phyloP scores from a whole-genome alignment of 345 rosid species.

The Turnera subulata region DNA sequence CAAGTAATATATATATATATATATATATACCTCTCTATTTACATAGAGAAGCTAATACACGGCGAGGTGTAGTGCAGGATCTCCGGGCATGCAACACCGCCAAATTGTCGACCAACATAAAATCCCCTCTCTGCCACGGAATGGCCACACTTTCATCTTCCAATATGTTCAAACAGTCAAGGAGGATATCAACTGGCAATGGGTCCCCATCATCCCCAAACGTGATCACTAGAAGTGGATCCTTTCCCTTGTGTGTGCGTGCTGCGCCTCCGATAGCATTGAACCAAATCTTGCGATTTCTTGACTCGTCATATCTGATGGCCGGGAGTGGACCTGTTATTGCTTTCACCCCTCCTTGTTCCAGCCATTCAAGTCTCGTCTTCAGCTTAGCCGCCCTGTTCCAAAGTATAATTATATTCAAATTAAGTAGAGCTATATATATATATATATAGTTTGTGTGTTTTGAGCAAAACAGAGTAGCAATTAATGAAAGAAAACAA shows the following conservation, averaged over 20 bases:
- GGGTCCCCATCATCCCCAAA: conserved; percentile 68
- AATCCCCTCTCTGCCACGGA: conserved; percentile 90
- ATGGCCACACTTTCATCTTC: conserved; percentile 76
- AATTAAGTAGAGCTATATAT: background rate
- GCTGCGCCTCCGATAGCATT: conserved; percentile 70
- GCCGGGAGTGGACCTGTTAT: conserved; percentile 87
- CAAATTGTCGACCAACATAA: conserved; percentile 74
- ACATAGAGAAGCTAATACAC: conserved; percentile 81
- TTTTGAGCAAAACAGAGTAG: too few relatives aligned
- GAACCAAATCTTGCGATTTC: conserved; percentile 81
- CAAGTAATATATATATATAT: too few relatives aligned
- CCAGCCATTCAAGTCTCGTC: conserved; percentile 77
- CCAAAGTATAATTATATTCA: too few relatives aligned
- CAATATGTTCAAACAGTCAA: conserved; percentile 55
- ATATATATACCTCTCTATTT: too few relatives aligned
- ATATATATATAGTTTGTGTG: background rate
- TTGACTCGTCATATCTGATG: conserved; percentile 49
- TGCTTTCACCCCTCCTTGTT: conserved; percentile 63
- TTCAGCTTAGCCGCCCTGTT: conserved; percentile 73
- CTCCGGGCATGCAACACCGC: conserved; percentile 80
- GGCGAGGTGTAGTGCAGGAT: conserved; percentile 65
- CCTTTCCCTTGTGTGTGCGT: conserved; percentile 61
- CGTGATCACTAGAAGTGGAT: conserved; percentile 61
- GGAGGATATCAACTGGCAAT: conserved; percentile 53
- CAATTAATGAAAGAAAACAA: too few relatives aligned